Conservation (phyloP, 139 green algal species). For the Chlorella sorokiniana region DNA sequence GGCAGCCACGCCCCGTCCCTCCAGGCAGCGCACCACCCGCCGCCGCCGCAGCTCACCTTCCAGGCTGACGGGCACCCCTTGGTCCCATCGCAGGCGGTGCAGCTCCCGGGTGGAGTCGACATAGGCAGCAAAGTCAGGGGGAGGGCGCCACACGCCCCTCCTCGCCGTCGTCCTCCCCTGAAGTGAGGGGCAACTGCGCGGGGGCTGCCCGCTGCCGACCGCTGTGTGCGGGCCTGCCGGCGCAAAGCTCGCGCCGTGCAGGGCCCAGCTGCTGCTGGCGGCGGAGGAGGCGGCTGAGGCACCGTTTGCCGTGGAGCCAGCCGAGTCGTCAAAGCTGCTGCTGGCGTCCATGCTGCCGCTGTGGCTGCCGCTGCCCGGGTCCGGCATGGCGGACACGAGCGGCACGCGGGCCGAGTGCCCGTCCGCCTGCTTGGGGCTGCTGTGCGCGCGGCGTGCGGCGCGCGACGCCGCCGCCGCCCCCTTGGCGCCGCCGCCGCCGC, state of each 20-base stretch:
- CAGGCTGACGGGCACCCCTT: constrained; percentile 3
- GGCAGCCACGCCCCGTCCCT: neutral
- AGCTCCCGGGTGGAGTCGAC: constrained; percentile 10
- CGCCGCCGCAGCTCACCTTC: constrained; percentile 31
- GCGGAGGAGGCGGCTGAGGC: neutral
- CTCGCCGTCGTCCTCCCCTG: neutral
- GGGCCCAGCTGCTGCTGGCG: too few relatives aligned
- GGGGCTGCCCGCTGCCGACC: neutral
- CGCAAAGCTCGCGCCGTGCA: too few relatives aligned
- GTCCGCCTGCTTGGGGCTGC: neutral
- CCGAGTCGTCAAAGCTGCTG: neutral
- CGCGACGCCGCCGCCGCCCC: neutral
- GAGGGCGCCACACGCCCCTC: neutral
- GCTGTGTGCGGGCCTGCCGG: too few relatives aligned
- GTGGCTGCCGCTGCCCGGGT: neutral
- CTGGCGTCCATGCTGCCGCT: neutral
- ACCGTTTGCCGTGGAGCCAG: neutral
- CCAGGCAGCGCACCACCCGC: too few relatives aligned
- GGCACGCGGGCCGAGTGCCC: too few relatives aligned
- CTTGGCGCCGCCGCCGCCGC: neutral
- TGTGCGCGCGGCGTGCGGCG: neutral
- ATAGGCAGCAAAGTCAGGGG: constrained; percentile 26
- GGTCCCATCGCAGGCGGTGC: constrained; percentile 21
- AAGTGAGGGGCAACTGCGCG: neutral
- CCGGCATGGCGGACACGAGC: too few relatives aligned